These are phyloP conservation scores for Diplocarpon rosae DNA, from an alignment of 2,329 filamentous ascomycete species.

Conservation along the genomic window DNA sequence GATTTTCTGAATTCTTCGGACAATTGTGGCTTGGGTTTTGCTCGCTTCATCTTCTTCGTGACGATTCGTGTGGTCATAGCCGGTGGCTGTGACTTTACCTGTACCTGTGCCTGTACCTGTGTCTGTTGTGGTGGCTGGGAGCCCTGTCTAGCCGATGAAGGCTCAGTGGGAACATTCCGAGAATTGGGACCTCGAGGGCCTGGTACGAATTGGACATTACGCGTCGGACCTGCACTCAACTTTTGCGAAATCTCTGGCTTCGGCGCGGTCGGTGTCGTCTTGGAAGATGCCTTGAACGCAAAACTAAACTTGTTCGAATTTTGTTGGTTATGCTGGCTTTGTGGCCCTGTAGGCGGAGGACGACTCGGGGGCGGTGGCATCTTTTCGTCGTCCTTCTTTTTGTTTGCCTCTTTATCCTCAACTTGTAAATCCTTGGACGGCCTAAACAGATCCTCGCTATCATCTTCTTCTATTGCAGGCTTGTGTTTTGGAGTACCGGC, in stretches of 20 bases:
- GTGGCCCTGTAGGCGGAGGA: slow-evolving; percentile 33
- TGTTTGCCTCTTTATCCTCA: slow-evolving; percentile 43
- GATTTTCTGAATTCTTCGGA: slow-evolving; percentile 63
- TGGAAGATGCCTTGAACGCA: slow-evolving; percentile 70
- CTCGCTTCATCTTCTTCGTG: slow-evolving; percentile 56
- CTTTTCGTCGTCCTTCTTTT: slow-evolving; percentile 38
- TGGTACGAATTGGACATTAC: slow-evolving; percentile 24
- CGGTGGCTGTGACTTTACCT: slow-evolving; percentile 6
- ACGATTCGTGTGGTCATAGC: slow-evolving; percentile 41
- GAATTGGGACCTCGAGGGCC: slow-evolving; percentile 32
- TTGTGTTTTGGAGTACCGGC: slow-evolving; percentile 24
- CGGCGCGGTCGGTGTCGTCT: slow-evolving; percentile 43
- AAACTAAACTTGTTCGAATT: slow-evolving; percentile 72
- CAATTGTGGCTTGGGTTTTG: slow-evolving; percentile 61
- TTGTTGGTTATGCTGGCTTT: slow-evolving; percentile 20
- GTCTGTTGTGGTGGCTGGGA: slow-evolving; percentile 7
- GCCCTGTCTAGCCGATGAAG: slow-evolving; percentile 35
- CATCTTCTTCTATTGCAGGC: slow-evolving; percentile 27
- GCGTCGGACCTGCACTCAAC: slow-evolving; percentile 42
- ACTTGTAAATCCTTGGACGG: slow-evolving; percentile 53
- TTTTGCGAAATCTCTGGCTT: slow-evolving; percentile 57
- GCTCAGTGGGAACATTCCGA: slow-evolving; percentile 40
- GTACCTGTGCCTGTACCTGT: background rate
- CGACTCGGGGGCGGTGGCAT: slow-evolving; percentile 46
- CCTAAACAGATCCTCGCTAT: slow-evolving; percentile 50